Evolutionary conservation across 1,284 basidiomycete genomes (phyloP).

Genomic region (Ceratorhiza oryzae-sativae): DNA sequence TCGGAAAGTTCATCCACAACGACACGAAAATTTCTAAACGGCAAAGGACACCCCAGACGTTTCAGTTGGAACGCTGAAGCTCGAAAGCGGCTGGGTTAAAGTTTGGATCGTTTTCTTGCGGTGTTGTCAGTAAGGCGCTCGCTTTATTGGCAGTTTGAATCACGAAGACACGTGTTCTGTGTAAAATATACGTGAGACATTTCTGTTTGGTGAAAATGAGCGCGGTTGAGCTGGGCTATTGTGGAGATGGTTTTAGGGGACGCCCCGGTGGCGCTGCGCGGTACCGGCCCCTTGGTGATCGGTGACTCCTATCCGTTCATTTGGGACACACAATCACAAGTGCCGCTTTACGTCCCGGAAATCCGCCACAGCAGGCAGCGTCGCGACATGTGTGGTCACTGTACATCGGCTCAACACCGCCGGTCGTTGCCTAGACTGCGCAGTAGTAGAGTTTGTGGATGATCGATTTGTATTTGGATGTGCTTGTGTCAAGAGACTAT

Average conservation of each 20-base stretch:
- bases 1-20: neutral
- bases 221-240: neutral
- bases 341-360: neutral
- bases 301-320: conserved; percentile 2
- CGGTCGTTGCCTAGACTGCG: neutral
- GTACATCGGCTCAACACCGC: neutral
- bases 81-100: neutral
- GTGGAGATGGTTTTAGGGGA: neutral
- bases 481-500: neutral
- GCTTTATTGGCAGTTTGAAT: too few relatives aligned
- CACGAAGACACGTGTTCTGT: neutral
- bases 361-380: neutral
- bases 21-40: neutral
- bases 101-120: neutral
- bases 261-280: neutral
- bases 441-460: neutral
- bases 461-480: neutral
- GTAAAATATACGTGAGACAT: neutral
- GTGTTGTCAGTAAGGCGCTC: neutral
- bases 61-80: neutral
- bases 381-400: neutral
- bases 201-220: neutral
- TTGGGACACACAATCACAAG: neutral
- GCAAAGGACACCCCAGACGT: neutral
- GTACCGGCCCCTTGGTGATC: neutral